Evolutionary conservation across 225 moss, liverwort and hornwort genomes (phyloP), one percentile per base, ranked within the genome.

Genomic region (Thuidium tamariscinum): DNA sequence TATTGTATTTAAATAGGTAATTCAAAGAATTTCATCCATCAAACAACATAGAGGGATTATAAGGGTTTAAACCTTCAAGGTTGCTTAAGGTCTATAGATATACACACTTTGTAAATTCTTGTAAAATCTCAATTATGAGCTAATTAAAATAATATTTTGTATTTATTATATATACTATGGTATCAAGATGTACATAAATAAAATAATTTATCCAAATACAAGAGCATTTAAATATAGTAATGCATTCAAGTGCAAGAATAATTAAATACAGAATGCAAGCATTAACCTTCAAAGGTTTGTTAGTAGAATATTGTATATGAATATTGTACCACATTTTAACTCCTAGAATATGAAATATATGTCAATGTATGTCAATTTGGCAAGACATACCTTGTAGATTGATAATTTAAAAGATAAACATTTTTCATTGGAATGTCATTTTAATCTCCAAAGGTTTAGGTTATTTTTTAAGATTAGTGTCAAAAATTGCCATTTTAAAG

Each of bases 371-470:
- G n/a, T n/a, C n/a, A n/a, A n/a, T n/a, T n/a, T n/a, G 5, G 2
- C 2, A 37, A 69, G 5, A 8, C 5, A 69, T 67, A 7, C 22
- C 8, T 39, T 39, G 13, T 42, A 2, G 5, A 27, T 27, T 70
- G 16, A 27, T 0, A 27, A 42, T 15, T 70, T 5, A 42, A 71
- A 71, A 71, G 51, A 16, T 27, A 42, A 72, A 10, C 29, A 44
- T 10, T 1, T 17, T 29, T 41, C 3, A 10, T 10, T 10, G 0
- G 6, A 0, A 46, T 70, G 15, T 70, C 8, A 72, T 72, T 72
- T 12, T 2, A 16, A 44, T 0, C 17, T 5, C 16, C 8, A 71
- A 44, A 29, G 16, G 7, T 27, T 2, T 0, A 17, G 2, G 3
- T 9, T 9, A 0, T 15, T 70, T 69, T 15, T 70, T 2, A 26